Evolutionary conservation across 2,329 filamentous ascomycete species (phyloP), one percentile per base, ranked within the genome.

Genomic region (Fusarium tjaetaba): DNA sequence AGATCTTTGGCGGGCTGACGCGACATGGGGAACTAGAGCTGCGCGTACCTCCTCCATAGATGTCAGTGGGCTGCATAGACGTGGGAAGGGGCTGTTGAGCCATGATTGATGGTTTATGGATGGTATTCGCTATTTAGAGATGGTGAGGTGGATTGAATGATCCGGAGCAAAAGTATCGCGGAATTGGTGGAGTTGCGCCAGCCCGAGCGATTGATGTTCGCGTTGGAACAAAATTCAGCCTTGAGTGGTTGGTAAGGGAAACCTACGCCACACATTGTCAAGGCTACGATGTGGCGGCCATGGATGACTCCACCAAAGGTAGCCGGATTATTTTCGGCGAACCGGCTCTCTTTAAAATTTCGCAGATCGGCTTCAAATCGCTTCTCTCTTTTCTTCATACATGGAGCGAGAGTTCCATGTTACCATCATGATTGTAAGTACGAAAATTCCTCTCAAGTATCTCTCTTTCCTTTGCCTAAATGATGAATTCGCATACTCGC

Each of bases 41-140:
- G 61, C 65, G 65, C 80, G 74, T 80, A 90, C 89, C 89, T 88
- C 89, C 89, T 76, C 89, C 89, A 74, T 91, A 91, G 68, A 90
- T 86, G 79, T 91, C 89, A 65, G 88, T 90, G 71, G 89, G 89
- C 81, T 88, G 88, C 72, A 85, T 85, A 79, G 88, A 84, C 77
- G 88, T 86, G 51, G 85, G 85, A 73, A 91, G 79, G 66, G 87
- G 86, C 82, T 90, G 88, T 72, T 87, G 84, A 68, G 88, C 86
- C 88, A 90, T 90, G 70, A 38, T 82, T 70, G 65, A 64, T 69
- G 59, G 28, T 55, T 60, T 60, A 32, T 32, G 46, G 52, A n/a
- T 28, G 28, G 22, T 59, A 39, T 39, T 65, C 57, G 53, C 63
- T 63, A 59, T 22, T 46, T 66, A 41, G 45, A 65, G 68, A 71